Percentiles rank a stretch among this genome's conserved stretches.
Conservation (phyloP, 495 filamentous ascomycete species). For the Eremomyces bilateralis region DNA sequence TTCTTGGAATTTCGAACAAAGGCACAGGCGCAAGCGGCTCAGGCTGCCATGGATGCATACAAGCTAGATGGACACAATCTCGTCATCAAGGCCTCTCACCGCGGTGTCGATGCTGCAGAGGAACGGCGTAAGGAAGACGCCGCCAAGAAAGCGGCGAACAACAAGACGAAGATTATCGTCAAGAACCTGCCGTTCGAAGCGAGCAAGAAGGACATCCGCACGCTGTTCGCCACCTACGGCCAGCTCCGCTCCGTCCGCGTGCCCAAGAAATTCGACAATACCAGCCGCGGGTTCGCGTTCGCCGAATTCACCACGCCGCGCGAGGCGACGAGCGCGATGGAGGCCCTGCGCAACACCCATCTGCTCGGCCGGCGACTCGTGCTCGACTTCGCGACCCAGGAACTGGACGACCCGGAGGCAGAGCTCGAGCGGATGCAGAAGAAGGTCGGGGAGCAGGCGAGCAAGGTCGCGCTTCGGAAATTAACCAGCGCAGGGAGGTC, state of each 20-base stretch:
- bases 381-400: constrained; percentile 69
- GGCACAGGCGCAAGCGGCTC: constrained; percentile 52
- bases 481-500: constrained; percentile 64
- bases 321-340: constrained; percentile 85
- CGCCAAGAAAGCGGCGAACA: constrained; percentile 48
- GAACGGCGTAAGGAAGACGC: constrained; percentile 60
- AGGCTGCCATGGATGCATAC: constrained; percentile 67
- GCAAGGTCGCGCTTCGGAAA: constrained; percentile 71
- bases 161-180: constrained; percentile 81
- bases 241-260: constrained; percentile 79
- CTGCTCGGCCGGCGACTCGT: constrained; percentile 72
- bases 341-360: constrained; percentile 82
- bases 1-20: constrained; percentile 76
- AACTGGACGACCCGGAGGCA: constrained; percentile 76
- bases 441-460: constrained; percentile 71
- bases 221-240: constrained; percentile 72
- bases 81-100: constrained; percentile 62
- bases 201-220: constrained; percentile 71
- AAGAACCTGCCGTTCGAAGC: constrained; percentile 97
- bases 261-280: constrained; percentile 79
- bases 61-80: constrained; percentile 70
- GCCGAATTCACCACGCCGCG: constrained; percentile 82
- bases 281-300: constrained; percentile 85
- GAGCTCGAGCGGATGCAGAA: constrained; percentile 90
- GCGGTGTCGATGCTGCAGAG: constrained; percentile 66